These are phyloP conservation scores for Kodamaea jinghongensis DNA, from an alignment of 805 yeast genomes.

Conservation along the genomic window DNA sequence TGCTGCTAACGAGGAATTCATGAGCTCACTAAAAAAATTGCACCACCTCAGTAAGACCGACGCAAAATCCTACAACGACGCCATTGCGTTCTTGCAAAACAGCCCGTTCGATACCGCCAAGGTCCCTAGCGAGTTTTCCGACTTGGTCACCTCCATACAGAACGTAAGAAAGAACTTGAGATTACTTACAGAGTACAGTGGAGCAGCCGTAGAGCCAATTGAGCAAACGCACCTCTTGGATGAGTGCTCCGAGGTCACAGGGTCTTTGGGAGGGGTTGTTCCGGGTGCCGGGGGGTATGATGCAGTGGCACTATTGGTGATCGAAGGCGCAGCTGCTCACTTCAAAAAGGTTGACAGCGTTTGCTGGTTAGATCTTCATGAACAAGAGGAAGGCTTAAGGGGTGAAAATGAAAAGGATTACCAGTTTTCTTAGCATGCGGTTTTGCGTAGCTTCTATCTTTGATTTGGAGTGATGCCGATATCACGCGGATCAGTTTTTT, in stretches of 20 bases:
- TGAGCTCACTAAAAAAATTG: slow-evolving; percentile 45
- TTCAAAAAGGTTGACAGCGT: slow-evolving; percentile 37
- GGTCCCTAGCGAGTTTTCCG: slow-evolving; percentile 1
- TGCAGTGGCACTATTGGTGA: slow-evolving; percentile 75
- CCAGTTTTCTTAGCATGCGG: background rate
- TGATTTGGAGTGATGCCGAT: too few species aligned
- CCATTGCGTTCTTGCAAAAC: slow-evolving; percentile 10
- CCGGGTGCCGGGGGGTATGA: slow-evolving; percentile 99
- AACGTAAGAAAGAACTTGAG: slow-evolving; percentile 58
- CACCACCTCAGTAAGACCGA: slow-evolving; percentile 25
- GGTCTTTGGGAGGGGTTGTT: slow-evolving; percentile 92
- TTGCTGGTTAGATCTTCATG: slow-evolving; percentile 65
- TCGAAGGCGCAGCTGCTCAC: slow-evolving; percentile 35
- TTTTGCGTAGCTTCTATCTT: too few species aligned
- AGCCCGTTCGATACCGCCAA: background rate
- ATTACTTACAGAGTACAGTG: slow-evolving; percentile 58
- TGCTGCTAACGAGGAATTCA: slow-evolving; percentile 55
- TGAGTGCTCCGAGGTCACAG: slow-evolving; percentile 45
- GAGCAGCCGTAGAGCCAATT: slow-evolving; percentile 86
- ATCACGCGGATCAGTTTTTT: too few species aligned
- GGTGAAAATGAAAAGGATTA: slow-evolving; percentile 34
- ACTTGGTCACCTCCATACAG: slow-evolving; percentile 39
- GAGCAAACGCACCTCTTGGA: slow-evolving; percentile 72
- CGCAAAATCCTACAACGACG: slow-evolving; percentile 35
- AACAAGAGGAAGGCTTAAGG: slow-evolving; percentile 57